Percentiles rank a stretch among this genome's conserved stretches.
Conservation (phyloP, 495 filamentous ascomycete species). For the Neurospora sp. region DNA sequence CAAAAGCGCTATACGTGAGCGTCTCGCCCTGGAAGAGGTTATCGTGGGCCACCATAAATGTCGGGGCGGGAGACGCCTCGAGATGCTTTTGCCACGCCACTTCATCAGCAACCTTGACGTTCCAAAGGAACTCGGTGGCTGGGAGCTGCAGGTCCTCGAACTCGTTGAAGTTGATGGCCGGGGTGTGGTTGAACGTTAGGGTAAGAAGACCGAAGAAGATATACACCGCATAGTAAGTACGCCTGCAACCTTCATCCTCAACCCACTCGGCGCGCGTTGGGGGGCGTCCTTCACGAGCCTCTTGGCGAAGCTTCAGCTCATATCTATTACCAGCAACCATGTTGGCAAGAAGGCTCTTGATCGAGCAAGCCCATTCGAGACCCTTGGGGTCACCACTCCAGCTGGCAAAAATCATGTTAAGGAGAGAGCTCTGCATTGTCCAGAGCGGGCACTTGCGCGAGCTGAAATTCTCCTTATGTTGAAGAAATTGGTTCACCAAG, state of each 20-base stretch:
- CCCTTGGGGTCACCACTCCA: constrained; percentile 98
- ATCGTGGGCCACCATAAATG: constrained; percentile 88
- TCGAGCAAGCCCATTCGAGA: constrained; percentile 95
- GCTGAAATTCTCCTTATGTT: constrained; percentile 97
- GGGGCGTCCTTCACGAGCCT: constrained; percentile 67
- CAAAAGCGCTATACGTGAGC: constrained; percentile 91
- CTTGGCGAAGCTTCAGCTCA: constrained; percentile 83
- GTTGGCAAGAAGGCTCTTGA: constrained; percentile 93
- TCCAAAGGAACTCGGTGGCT: constrained; percentile 92
- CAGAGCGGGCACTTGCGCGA: constrained; percentile 96
- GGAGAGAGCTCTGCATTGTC: constrained; percentile 90
- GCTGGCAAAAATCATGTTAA: constrained; percentile 99
- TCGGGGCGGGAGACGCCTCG: constrained; percentile 57
- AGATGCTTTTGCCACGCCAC: constrained; percentile 72
- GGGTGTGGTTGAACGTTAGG: constrained; percentile 94
- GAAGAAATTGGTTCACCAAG: constrained; percentile 89
- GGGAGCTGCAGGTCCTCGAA: constrained; percentile 89
- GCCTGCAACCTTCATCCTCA: constrained; percentile 89
- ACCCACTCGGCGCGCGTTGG: constrained; percentile 88
- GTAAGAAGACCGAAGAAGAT: constrained; percentile 98
- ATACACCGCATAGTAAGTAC: constrained; percentile 98
- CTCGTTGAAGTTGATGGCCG: constrained; percentile 93
- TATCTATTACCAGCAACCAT: constrained; percentile 98
- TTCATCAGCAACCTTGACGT: constrained; percentile 69
- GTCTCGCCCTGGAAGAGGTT: constrained; percentile 88